Evolutionary conservation across 2,329 filamentous ascomycete genomes (phyloP).

Genomic region (Chrysoporthe austroafricana): DNA sequence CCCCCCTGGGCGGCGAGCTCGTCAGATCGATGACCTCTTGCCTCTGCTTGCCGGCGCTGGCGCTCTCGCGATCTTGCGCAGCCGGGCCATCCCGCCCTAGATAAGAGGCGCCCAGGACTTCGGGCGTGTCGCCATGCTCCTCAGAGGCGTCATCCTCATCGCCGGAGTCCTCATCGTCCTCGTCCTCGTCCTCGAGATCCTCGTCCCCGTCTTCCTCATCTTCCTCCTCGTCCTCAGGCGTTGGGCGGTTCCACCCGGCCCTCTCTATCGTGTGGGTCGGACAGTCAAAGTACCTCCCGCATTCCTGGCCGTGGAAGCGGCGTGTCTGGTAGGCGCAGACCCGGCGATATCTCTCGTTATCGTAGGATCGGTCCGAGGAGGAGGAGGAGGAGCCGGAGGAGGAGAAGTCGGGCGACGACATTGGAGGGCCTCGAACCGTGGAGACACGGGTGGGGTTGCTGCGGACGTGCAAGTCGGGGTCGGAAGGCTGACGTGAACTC

Average conservation of each 20-base stretch:
- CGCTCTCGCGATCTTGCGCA: constrained; percentile 3
- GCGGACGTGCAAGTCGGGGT: not conserved
- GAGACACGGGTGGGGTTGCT: not conserved
- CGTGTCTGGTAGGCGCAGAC: constrained; percentile 45
- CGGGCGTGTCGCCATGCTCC: constrained; percentile 11
- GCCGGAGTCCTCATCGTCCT: constrained; percentile 18
- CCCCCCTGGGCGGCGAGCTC: constrained; percentile 3
- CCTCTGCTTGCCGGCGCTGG: not conserved
- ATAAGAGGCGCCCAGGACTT: not conserved
- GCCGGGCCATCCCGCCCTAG: constrained; percentile 13
- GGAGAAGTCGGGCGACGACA: constrained; percentile 27
- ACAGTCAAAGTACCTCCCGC: constrained; percentile 53
- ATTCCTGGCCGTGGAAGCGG: constrained; percentile 48
- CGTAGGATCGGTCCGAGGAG: constrained; percentile 14
- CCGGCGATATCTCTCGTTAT: constrained; percentile 1
- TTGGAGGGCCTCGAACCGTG: constrained; percentile 18
- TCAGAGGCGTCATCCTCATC: constrained; percentile 17
- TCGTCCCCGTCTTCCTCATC: constrained; percentile 24
- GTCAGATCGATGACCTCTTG: constrained; percentile 24
- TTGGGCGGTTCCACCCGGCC: constrained; percentile 10
- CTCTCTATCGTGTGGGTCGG: constrained; percentile 51
- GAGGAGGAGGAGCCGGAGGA: constrained; percentile 22
- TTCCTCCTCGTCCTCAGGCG: constrained; percentile 37
- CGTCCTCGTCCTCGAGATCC: constrained; percentile 11
- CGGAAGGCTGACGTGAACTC: not conserved